A percentile compares a stretch with the other conserved stretches of the same genome.
phyloP scores from a whole-genome alignment of 345 rosid genomes.

The Eucalyptus pumila region DNA sequence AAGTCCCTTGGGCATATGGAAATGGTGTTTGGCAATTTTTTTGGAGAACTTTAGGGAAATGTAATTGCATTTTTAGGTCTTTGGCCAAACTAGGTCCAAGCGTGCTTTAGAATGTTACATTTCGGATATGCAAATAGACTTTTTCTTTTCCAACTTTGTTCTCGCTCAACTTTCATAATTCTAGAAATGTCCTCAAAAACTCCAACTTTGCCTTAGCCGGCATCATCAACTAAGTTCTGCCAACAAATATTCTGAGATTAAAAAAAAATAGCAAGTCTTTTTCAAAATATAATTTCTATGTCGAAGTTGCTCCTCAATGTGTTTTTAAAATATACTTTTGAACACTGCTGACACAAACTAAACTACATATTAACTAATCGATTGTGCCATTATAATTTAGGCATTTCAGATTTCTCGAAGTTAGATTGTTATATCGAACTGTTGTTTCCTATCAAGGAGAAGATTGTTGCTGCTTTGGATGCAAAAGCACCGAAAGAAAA shows the following conservation, averaged over 20 bases:
- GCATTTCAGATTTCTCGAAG: background rate
- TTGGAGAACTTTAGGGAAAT: background rate
- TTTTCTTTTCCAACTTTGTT: too few relatives aligned
- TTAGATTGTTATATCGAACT: background rate
- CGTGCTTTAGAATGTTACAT: background rate
- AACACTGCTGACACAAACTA: background rate
- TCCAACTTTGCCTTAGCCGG: fast-evolving
- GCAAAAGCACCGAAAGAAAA: background rate
- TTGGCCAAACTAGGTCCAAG: background rate
- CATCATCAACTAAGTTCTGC: fast-evolving
- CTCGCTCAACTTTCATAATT: background rate
- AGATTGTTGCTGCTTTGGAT: background rate
- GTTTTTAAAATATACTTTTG: too few relatives aligned
- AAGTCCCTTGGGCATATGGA: background rate
- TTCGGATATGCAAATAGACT: background rate
- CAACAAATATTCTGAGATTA: fast-evolving
- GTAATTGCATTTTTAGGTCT: background rate
- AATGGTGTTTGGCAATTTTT: background rate
- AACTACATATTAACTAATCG: background rate
- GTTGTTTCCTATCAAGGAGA: background rate
- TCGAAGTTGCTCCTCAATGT: background rate
- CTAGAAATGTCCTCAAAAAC: background rate
- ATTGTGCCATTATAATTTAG: background rate
- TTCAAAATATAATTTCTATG: too few relatives aligned
- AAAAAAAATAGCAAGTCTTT: background rate